phyloP scores from a whole-genome alignment of 495 filamentous ascomycete genomes.

The Choiromyces venosus region DNA sequence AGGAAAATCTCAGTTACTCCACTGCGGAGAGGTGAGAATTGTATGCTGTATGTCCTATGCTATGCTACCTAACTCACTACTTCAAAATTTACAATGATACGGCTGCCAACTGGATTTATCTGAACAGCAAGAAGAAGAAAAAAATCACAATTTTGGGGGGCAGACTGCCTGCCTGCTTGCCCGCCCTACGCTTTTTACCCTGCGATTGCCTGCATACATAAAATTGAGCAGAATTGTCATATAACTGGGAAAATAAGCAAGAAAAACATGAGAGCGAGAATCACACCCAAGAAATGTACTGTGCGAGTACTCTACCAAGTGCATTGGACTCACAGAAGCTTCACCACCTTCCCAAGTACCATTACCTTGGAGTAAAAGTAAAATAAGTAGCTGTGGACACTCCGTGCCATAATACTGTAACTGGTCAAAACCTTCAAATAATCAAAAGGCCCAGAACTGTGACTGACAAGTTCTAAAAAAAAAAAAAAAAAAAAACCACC shows the following conservation, averaged over 20 bases:
- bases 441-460: too few relatives aligned
- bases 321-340: not conserved
- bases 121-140: not conserved
- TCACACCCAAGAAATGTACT: not conserved
- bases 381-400: not conserved
- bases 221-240: not conserved
- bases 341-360: not conserved
- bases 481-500: too few relatives aligned
- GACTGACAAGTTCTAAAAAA: not conserved
- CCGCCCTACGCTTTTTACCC: not conserved
- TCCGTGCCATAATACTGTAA: not conserved
- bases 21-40: not conserved
- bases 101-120: not conserved
- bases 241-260: not conserved
- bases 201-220: not conserved
- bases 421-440: too few relatives aligned
- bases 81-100: not conserved
- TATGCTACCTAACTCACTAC: not conserved
- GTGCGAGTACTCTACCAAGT: not conserved
- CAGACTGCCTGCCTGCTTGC: not conserved
- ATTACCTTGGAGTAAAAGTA: not conserved
- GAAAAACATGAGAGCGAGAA: not conserved
- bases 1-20: not conserved
- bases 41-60: not conserved
- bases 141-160: not conserved